Evolutionary conservation across 192 early-diverging fungal species (phyloP).

Genomic region (Coemansia sp.): DNA sequence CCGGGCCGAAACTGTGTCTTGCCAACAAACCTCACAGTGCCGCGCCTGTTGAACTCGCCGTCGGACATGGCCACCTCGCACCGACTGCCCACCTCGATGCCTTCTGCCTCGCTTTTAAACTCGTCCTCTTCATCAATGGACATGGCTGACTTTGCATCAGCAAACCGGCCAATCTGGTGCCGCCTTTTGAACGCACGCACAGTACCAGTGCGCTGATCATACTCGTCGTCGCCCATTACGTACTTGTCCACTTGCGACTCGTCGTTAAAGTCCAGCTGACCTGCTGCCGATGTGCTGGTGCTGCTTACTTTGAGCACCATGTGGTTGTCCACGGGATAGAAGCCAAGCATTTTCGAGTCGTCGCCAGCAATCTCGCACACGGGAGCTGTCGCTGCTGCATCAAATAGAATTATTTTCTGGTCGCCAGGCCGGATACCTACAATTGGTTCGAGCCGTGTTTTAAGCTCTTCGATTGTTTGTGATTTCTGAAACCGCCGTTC

Average conservation of each 20-base stretch:
- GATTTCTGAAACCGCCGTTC: conserved; percentile 79
- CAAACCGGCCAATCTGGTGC: conserved; percentile 84
- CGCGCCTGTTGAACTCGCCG: conserved; percentile 51
- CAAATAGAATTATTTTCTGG: conserved; percentile 62
- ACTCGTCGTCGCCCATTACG: conserved; percentile 85
- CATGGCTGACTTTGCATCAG: conserved; percentile 71
- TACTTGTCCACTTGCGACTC: conserved; percentile 89
- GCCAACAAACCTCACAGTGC: conserved; percentile 72
- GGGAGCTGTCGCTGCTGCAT: conserved; percentile 41
- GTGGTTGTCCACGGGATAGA: conserved; percentile 79
- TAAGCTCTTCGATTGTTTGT: conserved; percentile 13
- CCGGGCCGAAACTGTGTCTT: conserved; percentile 75
- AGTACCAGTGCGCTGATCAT: conserved; percentile 73
- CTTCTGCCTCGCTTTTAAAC: conserved; percentile 53
- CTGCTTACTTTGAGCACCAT: conserved; percentile 65
- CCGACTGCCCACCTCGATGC: conserved; percentile 67
- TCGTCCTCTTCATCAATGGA: conserved; percentile 75
- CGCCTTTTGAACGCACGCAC: conserved; percentile 85
- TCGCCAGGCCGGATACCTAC: conserved; percentile 75
- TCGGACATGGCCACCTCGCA: conserved; percentile 73
- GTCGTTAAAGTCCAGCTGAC: conserved; percentile 76
- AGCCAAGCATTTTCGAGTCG: conserved; percentile 71
- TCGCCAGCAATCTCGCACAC: conserved; percentile 56
- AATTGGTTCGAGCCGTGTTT: conserved; percentile 84
- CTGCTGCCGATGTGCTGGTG: not conserved